phyloP scores from a whole-genome alignment of 441 rosid genomes.

The Pelargonium citronellum region DNA sequence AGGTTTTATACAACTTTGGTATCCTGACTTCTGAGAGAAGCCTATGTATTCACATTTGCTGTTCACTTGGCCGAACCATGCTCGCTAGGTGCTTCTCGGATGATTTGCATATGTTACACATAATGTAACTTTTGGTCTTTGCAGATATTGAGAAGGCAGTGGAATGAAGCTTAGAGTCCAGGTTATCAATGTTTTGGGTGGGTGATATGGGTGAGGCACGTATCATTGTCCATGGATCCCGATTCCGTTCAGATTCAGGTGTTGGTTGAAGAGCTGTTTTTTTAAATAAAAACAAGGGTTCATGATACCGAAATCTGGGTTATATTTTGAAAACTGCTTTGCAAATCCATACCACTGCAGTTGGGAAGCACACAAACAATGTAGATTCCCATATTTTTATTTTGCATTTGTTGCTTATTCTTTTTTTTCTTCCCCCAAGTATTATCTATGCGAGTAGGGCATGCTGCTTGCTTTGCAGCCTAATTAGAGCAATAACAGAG shows the following conservation, averaged over 20 bases:
- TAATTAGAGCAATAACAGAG: not conserved
- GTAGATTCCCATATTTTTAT: not conserved
- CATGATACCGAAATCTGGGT: slow-evolving; percentile 12
- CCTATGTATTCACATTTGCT: too few species aligned
- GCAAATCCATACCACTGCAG: slow-evolving; percentile 7
- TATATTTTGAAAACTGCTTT: slow-evolving; percentile 9
- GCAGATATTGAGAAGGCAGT: slow-evolving; percentile 25
- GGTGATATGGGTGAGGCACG: slow-evolving; percentile 8
- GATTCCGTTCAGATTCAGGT: slow-evolving; percentile 14
- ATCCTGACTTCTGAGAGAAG: too few species aligned
- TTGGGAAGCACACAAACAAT: slow-evolving; percentile 18
- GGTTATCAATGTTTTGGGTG: slow-evolving; percentile 6
- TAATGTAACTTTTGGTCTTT: slow-evolving; percentile 2
- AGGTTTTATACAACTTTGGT: too few species aligned
- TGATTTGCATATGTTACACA: not conserved
- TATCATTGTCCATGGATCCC: slow-evolving; percentile 3
- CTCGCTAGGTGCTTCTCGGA: not conserved
- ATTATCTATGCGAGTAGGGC: slow-evolving; percentile 8
- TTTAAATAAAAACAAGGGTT: slow-evolving; percentile 26
- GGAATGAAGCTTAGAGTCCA: slow-evolving; percentile 36
- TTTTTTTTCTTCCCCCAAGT: slow-evolving; percentile 10
- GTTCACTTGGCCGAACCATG: too few species aligned
- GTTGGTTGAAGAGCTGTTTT: slow-evolving; percentile 12
- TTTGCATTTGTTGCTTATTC: not conserved
- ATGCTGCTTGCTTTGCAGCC: not conserved